These are phyloP conservation scores for Candida parachauliodes DNA, from an alignment of 805 yeast species.

Conservation along the genomic window DNA sequence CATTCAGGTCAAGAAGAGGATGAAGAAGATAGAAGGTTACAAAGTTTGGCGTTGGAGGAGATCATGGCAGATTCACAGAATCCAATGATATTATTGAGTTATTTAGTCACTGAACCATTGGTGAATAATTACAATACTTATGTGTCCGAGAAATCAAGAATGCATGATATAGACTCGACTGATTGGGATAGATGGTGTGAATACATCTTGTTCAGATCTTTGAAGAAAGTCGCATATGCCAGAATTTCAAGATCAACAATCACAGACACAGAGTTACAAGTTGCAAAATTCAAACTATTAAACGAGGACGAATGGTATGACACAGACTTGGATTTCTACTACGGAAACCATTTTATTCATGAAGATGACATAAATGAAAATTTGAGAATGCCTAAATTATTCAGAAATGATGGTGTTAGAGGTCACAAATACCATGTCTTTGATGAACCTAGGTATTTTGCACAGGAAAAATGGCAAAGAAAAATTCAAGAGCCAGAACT, in stretches of 20 bases:
- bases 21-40: constrained; percentile 86
- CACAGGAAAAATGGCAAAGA: constrained; percentile 15
- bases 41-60: constrained; percentile 68
- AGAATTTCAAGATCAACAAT: constrained; percentile 89
- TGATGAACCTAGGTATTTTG: constrained; percentile 85
- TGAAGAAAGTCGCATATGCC: constrained; percentile 89
- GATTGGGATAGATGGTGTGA: constrained; percentile 99
- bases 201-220: constrained; percentile 82
- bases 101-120: constrained; percentile 82
- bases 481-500: constrained; percentile 1
- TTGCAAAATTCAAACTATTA: constrained; percentile 79
- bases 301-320: constrained; percentile 29
- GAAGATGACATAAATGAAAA: constrained; percentile 57
- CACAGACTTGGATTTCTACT: constrained; percentile 36
- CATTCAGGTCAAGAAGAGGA: constrained; percentile 99
- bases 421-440: constrained; percentile 94
- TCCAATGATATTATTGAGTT: constrained; percentile 85
- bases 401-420: constrained; percentile 87
- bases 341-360: constrained; percentile 53
- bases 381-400: constrained; percentile 71
- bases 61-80: constrained; percentile 79
- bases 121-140: constrained; percentile 90
- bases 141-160: constrained; percentile 77
- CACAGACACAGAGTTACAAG: constrained; percentile 95
- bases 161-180: constrained; percentile 89